Evolutionary conservation across 2,329 filamentous ascomycete genomes (phyloP), one percentile per base, ranked within the genome.

Genomic region (Stagonosporopsis vannaccii): DNA sequence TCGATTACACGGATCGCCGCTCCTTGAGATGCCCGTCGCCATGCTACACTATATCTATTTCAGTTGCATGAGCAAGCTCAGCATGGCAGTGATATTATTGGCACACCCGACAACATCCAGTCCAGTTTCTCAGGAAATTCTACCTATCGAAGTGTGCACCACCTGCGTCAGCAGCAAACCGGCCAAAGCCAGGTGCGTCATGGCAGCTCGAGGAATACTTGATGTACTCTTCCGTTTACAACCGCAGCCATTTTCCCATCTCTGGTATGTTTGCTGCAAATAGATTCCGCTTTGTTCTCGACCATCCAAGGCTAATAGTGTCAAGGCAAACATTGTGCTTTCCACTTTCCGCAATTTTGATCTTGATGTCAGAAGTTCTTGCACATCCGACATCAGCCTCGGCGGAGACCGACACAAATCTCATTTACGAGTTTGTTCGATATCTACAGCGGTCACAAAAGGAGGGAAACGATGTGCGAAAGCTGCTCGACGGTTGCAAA

Each of bases 311-410:
- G 12, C 28, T 35, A 37, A 50, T 3, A 15, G 13, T 4, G 11
- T 41, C 20, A 30, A 52, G 49, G 49, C 26, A 52, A 37, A 36
- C 35, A 28, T 23, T 52, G 11, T 44, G 39, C 30, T 52, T 25
- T 20, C 49, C 49, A 17, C 30, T 52, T 19, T 52, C 49, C 28
- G 49, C 49, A 26, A 32, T 36, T n/a, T 28, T 52, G 28, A 28
- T 44, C 8, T 25, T 52, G 25, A 13, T 52, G 20, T 39, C 40
- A 12, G 25, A 17, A 26, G 22, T 52, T 13, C 32, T 52, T 9
- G 6, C 39, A 6, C 9, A 44, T 37, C 40, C 49, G 28, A 22
- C 17, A 13, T 19, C 49, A 25, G 13, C 7, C 19, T 30, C 37
- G 25, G 28, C 49, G 8, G 20, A 44, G 19, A 30, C 30, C 13